These are phyloP conservation scores for Basipetospora chlamydospora DNA, from an alignment of 2,329 filamentous ascomycete genomes.

Conservation along the genomic window DNA sequence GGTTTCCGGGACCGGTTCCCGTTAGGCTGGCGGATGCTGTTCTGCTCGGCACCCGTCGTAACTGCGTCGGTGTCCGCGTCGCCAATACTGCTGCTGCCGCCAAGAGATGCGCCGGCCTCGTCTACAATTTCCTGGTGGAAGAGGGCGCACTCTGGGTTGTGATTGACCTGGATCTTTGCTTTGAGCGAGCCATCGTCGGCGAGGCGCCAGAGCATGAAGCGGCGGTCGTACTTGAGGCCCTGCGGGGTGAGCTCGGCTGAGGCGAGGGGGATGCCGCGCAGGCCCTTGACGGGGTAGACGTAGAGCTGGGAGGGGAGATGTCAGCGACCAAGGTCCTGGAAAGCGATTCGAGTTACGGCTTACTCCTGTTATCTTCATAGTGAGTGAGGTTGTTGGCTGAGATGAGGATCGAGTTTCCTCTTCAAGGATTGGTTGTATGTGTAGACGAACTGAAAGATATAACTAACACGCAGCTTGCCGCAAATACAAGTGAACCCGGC, in stretches of 20 bases:
- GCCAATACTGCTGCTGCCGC: neutral
- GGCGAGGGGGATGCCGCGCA: slow-evolving; percentile 44
- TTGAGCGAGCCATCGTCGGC: slow-evolving; percentile 22
- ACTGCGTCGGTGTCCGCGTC: neutral
- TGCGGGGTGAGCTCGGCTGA: slow-evolving; percentile 40
- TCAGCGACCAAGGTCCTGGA: neutral
- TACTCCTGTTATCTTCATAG: slow-evolving; percentile 19
- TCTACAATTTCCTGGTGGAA: slow-evolving; percentile 43
- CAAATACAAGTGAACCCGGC: too few relatives aligned
- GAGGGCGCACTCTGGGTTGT: slow-evolving; percentile 44
- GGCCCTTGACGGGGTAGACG: slow-evolving; percentile 60
- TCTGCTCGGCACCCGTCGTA: neutral
- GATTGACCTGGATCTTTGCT: slow-evolving; percentile 44
- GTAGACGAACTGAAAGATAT: too few relatives aligned
- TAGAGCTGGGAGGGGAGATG: slow-evolving; percentile 30
- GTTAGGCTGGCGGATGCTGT: too few relatives aligned
- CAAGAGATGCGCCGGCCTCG: slow-evolving; percentile 8
- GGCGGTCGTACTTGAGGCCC: slow-evolving; percentile 51
- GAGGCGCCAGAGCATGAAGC: slow-evolving; percentile 53
- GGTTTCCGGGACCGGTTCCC: too few relatives aligned
- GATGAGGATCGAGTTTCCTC: neutral
- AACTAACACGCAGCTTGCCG: too few relatives aligned
- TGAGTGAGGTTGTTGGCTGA: slow-evolving; percentile 5
- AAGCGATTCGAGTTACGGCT: neutral
- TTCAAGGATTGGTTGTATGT: too few relatives aligned